Evolutionary conservation across 2,329 filamentous ascomycete genomes (phyloP).

Genomic region (Talaromyces sp.): DNA sequence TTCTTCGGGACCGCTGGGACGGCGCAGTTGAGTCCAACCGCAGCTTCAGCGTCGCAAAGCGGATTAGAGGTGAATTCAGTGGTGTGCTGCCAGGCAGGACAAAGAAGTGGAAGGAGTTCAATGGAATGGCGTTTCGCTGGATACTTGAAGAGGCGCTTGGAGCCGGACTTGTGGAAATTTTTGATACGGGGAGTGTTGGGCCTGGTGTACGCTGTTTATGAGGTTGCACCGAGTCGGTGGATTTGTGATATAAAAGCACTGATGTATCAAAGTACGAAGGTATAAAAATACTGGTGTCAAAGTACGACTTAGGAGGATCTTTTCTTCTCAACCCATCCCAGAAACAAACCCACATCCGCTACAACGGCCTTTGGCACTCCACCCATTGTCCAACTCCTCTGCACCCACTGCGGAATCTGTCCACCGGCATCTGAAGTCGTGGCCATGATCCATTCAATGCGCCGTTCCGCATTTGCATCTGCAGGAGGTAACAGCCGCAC

Average conservation of each 20-base stretch:
- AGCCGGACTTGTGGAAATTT: constrained; percentile 59
- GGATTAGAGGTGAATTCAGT: constrained; percentile 54
- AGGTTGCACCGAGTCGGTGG: background rate
- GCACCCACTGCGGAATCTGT: constrained; percentile 36
- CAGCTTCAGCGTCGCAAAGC: constrained; percentile 49
- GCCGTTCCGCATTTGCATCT: background rate
- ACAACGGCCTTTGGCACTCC: constrained; percentile 38
- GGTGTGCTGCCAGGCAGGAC: constrained; percentile 57
- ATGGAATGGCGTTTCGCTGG: constrained; percentile 60
- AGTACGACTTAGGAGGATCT: background rate
- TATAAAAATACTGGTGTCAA: background rate
- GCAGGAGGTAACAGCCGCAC: constrained; percentile 21
- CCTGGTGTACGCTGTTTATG: constrained; percentile 47
- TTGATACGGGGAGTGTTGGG: constrained; percentile 62
- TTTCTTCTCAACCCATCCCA: constrained; percentile 28
- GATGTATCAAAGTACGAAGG: background rate
- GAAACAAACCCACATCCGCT: constrained; percentile 39
- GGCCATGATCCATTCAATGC: constrained; percentile 36
- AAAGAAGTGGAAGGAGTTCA: constrained; percentile 61
- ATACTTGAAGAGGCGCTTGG: constrained; percentile 60
- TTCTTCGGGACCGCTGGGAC: constrained; percentile 61
- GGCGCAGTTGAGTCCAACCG: constrained; percentile 53
- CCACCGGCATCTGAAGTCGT: constrained; percentile 38
- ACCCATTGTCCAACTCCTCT: constrained; percentile 36
- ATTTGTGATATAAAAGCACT: background rate